These are phyloP conservation scores for Euclidium syriacum DNA, from an alignment of 345 rosid species.

Conservation along the genomic window DNA sequence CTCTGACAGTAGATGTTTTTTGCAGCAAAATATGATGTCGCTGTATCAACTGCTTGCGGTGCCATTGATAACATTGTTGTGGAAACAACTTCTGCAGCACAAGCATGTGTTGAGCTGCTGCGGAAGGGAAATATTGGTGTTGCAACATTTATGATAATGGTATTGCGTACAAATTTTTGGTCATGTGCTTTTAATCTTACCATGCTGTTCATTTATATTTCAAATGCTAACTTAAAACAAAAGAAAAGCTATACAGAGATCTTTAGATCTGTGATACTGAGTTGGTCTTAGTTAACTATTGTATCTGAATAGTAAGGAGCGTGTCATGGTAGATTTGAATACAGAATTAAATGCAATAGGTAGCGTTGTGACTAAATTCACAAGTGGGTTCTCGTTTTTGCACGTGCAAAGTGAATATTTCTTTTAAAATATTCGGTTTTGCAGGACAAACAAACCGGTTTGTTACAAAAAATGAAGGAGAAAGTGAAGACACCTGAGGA, in stretches of 20 bases:
- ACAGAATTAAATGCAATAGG: background rate
- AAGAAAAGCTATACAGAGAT: background rate
- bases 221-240: background rate
- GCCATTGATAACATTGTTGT: conserved; percentile 95
- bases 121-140: conserved; percentile 86
- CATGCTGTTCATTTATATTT: background rate
- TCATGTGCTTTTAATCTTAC: conserved; percentile 10
- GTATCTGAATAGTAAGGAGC: background rate
- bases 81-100: conserved; percentile 89
- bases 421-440: conserved; percentile 17
- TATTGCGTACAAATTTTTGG: conserved; percentile 29
- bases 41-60: conserved; percentile 90
- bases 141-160: conserved; percentile 98
- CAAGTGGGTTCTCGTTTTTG: background rate
- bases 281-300: background rate
- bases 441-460: conserved; percentile 86
- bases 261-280: background rate
- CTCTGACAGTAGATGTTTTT: conserved; percentile 9
- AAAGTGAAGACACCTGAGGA: conserved; percentile 78
- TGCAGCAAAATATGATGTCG: conserved; percentile 95
- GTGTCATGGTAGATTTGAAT: background rate
- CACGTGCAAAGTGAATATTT: conserved; percentile 3
- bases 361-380: background rate
- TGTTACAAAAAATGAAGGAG: conserved; percentile 53
- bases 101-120: conserved; percentile 89